Base-by-base conservation (phyloP, 345 rosid genomes). In the Eutrema japonicum region DNA sequence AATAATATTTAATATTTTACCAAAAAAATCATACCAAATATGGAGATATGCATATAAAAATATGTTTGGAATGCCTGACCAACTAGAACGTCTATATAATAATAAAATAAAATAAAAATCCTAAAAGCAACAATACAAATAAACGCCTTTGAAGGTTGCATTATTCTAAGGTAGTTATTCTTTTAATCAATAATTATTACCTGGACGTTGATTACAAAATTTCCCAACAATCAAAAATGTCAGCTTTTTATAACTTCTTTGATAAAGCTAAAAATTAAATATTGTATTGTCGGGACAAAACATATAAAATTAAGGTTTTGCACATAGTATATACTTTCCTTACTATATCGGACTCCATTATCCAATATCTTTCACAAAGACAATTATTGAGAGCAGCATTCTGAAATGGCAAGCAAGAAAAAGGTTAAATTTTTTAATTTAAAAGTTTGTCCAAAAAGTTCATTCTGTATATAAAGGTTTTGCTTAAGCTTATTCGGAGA, bases 381-480 rank as follows among this genome's bases (percentile, higher is more conserved):
- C 78, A 75, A 75, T 75, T 41, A 75, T 75, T 60, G 69, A 68
- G 69, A 66, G 78, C 49, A 68, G 68, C 63, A 22, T 22, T 74
- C 51, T 51, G 69, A 68, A 60, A 75, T 68, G 29, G 64, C 56
- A 75, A 75, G 42, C 74, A 73, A 69, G 33, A 45, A 22, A 68
- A 26, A 40, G 43, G 10, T 45, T 50, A 41, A 59, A 26, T 22
- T 26, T 22, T 14, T 42, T 50, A 29, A 2, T 13, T 42, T 4
- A 41, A 60, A 43, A 45, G 43, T 52, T 32, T 68, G 40, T 58
- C 36, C 30, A 36, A 68, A 58, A 68, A 53, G 70, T 29, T 53
- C 18, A 3, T 22, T 69, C 43, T 76, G 69, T 29, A 32, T 60
- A 51, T 16, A 36, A 75, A 60, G 64, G 29, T 60, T 75, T 33